Evolutionary conservation across 176 grass and related monocot genomes (phyloP).

Genomic region (Rhynchospora breviuscula): DNA sequence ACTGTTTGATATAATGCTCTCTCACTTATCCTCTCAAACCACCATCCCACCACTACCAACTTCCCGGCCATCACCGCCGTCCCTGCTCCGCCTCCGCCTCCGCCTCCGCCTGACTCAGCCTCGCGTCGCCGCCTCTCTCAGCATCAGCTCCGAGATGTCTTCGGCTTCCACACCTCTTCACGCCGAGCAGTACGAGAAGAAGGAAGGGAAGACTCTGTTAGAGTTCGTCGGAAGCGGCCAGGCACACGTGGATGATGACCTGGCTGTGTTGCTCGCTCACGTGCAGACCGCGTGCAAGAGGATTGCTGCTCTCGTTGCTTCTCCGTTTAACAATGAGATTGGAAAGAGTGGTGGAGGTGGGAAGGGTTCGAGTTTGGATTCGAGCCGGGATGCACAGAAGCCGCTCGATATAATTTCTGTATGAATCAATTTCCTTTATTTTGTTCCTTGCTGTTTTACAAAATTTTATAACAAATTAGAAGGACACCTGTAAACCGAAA

Average conservation of each 20-base stretch:
- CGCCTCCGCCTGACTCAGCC: background rate
- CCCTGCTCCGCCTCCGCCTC: background rate
- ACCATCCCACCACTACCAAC: background rate
- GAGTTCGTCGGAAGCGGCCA: constrained; percentile 46
- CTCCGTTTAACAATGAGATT: constrained; percentile 47
- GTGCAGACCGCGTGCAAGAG: constrained; percentile 83
- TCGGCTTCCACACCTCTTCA: background rate
- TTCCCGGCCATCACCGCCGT: background rate
- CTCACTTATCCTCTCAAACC: background rate
- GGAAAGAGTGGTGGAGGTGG: background rate
- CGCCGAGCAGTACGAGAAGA: background rate
- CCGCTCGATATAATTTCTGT: constrained; percentile 86
- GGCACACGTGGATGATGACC: constrained; percentile 34
- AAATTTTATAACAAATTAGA: too few relatives aligned
- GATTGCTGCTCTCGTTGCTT: constrained; percentile 70
- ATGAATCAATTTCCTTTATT: background rate
- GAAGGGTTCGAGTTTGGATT: constrained; percentile 13
- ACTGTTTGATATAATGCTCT: background rate
- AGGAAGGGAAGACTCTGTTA: constrained; percentile 41
- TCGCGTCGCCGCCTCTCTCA: background rate
- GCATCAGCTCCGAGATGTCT: constrained; percentile 29
- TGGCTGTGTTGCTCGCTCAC: constrained; percentile 60
- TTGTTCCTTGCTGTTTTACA: too few relatives aligned
- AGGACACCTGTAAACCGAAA: too few relatives aligned
- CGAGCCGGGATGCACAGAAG: constrained; percentile 59